phyloP scores from a whole-genome alignment of 2,329 filamentous ascomycete genomes.

The Tolypocladium guangdongense region DNA sequence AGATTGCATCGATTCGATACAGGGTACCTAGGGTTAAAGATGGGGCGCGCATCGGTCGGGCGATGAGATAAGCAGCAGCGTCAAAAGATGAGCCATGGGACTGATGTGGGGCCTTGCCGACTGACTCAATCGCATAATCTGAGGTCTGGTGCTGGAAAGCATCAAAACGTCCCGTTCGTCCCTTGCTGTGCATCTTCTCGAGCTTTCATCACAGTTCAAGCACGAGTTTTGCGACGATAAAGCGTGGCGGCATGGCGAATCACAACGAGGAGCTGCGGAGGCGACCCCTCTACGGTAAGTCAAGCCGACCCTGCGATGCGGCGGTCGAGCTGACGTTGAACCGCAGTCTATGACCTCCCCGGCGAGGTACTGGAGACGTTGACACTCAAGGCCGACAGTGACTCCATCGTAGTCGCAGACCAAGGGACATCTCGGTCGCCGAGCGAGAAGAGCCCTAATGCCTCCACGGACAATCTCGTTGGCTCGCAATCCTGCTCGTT shows the following conservation, averaged over 20 bases:
- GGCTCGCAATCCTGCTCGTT: conserved; percentile 70
- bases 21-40: background rate
- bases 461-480: conserved; percentile 27
- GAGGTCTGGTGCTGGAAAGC: background rate
- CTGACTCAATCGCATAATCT: background rate
- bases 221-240: background rate
- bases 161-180: background rate
- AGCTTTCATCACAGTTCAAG: background rate
- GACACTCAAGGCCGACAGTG: conserved; percentile 29
- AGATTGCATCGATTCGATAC: background rate
- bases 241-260: conserved; percentile 11
- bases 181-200: background rate
- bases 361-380: conserved; percentile 60
- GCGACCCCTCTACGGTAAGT: conserved; percentile 40
- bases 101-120: background rate
- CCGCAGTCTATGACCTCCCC: conserved; percentile 70
- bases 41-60: background rate
- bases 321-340: conserved; percentile 1
- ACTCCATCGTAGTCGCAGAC: conserved; percentile 11
- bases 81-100: background rate
- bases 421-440: conserved; percentile 12
- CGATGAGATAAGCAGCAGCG: background rate
- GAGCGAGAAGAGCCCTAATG: conserved; percentile 10
- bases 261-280: conserved; percentile 31
- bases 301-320: background rate